Evolutionary conservation across 306 rosid species (phyloP), one percentile per base, ranked within the genome.

Genomic region (Pueraria montana): DNA sequence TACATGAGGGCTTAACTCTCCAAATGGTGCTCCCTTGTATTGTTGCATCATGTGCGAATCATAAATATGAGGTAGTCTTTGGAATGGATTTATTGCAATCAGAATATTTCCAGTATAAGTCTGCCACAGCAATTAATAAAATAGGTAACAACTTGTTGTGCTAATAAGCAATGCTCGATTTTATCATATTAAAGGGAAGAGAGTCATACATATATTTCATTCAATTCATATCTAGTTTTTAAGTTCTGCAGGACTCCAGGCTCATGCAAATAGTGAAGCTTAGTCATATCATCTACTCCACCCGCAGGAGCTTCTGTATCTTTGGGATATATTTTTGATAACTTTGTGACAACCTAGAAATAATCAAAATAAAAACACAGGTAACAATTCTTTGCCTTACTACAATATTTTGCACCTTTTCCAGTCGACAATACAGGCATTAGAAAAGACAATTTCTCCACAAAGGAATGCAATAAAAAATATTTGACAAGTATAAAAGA

Each of bases 221-320:
- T 94, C 87, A 96, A 91, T 84, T 96, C 98, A 50, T 94, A 96
- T 94, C 99, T 88, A 64, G 4, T 81, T 89, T 92, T 96, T 79
- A 96, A 87, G 88, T 96, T 96, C 91, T 91, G 86, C 87, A 96
- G 71, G 77, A 94, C 99, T 87, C 99, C 99, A 68, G 99, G 98
- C 90, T 96, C 99, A 34, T 96, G 98, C 91, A 96, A 78, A 88
- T 96, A 96, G 72, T 98, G 94, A 79, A 96, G 88, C 91, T 94
- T 94, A 18, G 99, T 96, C 99, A 96, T 96, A 87, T 96, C 99
- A 77, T 96, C 99, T 82, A 96, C 99, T 50, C 99, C 99, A 13
- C 95, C 97, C 42, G 99, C 82, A 46, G 98, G 95, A 88, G 99
- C 97, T 81, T 96, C 98, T 90, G 76, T 80, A 79, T 96, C 98